A percentile compares a stretch with the other conserved stretches of the same genome.
These are phyloP conservation scores for Hirschfeldia incana DNA, from an alignment of 345 rosid genomes.

Conservation along the genomic window DNA sequence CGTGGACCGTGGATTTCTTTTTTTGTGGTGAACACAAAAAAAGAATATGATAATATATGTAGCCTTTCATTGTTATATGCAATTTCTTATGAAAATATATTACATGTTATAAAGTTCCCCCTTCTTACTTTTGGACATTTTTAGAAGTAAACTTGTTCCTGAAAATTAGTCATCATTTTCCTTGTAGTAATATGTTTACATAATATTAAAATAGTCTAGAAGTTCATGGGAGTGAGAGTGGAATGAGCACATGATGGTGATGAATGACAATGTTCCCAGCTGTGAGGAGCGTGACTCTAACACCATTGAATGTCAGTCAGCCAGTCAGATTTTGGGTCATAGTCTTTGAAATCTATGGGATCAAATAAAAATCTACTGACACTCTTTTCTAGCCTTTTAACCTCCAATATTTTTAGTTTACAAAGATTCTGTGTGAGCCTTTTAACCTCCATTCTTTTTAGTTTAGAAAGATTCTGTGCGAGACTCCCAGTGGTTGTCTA, in stretches of 20 bases:
- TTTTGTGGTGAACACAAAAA: too few species aligned
- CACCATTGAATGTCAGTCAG: conserved; percentile 22
- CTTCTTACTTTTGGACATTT: neutral
- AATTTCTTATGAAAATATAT: neutral
- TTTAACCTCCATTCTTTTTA: neutral
- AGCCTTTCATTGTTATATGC: neutral
- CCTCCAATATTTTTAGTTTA: neutral
- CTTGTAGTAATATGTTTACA: neutral
- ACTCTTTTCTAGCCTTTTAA: neutral
- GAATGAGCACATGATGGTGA: conserved; percentile 8
- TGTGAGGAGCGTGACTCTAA: conserved; percentile 32
- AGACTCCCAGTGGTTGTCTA: neutral
- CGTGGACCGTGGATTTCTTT: neutral
- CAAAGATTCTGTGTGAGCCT: neutral
- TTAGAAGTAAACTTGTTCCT: neutral
- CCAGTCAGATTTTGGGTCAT: conserved; percentile 11
- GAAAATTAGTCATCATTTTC: neutral
- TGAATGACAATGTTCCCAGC: conserved; percentile 27
- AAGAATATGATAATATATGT: neutral
- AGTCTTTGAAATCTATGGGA: neutral
- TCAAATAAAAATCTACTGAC: neutral
- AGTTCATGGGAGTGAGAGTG: neutral
- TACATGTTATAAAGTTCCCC: neutral
- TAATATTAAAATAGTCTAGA: neutral
- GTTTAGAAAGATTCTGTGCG: neutral